phyloP scores from a whole-genome alignment of 169 alveolate genomes.

The Plasmodium coatneyi region DNA sequence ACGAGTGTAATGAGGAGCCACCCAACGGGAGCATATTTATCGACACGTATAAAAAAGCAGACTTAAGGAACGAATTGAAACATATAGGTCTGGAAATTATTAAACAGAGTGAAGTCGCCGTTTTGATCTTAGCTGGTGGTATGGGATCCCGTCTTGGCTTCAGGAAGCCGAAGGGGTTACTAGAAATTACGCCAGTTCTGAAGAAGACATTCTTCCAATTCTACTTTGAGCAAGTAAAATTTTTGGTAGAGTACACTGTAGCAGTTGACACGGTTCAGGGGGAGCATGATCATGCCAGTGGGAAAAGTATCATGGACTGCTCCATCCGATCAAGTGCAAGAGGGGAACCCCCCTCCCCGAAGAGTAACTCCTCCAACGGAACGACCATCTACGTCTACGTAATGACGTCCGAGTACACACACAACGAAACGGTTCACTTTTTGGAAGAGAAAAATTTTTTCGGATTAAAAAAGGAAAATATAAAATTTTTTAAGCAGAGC shows the following conservation, averaged over 20 bases:
- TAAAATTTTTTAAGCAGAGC: constrained; percentile 76
- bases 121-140: constrained; percentile 85
- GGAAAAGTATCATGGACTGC: background rate
- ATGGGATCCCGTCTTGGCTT: constrained; percentile 78
- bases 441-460: constrained; percentile 72
- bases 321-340: background rate
- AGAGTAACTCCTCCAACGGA: background rate
- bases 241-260: constrained; percentile 44
- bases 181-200: constrained; percentile 77
- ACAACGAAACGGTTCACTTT: constrained; percentile 72
- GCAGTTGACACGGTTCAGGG: background rate
- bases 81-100: constrained; percentile 48
- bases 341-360: background rate
- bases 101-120: constrained; percentile 73
- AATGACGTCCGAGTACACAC: constrained; percentile 79
- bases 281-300: background rate
- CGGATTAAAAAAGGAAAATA: constrained; percentile 75
- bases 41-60: constrained; percentile 31
- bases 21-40: constrained; percentile 46
- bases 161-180: constrained; percentile 74
- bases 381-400: constrained; percentile 74
- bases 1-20: constrained; percentile 33
- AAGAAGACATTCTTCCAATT: constrained; percentile 81
- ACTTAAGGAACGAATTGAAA: constrained; percentile 36
- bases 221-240: constrained; percentile 76